A percentile compares a stretch with the other conserved stretches of the same genome.
These are phyloP conservation scores for Sugiyamaella smithiae DNA, from an alignment of 805 yeast genomes.

Conservation along the genomic window DNA sequence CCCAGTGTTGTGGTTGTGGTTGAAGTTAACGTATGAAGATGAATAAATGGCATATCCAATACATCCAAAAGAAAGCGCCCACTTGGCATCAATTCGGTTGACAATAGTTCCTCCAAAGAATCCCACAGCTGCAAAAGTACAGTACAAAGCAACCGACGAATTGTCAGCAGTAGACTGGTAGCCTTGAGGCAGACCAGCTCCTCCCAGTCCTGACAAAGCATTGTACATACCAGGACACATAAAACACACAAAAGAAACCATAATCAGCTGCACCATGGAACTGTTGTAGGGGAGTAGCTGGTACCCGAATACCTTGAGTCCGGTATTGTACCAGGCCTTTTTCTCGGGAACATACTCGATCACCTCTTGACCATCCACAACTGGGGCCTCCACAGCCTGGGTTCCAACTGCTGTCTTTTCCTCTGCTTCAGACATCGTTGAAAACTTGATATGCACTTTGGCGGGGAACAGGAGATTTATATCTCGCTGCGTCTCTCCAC, in stretches of 20 bases:
- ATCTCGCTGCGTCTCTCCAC: background rate
- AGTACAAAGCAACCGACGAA: conserved; percentile 47
- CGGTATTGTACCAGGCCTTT: conserved; percentile 27
- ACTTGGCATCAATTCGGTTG: conserved; percentile 48
- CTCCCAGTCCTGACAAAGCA: conserved; percentile 19
- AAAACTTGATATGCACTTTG: background rate
- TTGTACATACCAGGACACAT: conserved; percentile 46
- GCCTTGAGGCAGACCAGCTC: conserved; percentile 14
- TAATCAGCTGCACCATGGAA: conserved; percentile 42
- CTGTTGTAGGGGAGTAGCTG: conserved; percentile 40
- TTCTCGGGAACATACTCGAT: background rate
- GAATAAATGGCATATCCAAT: conserved; percentile 47
- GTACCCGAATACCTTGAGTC: conserved; percentile 24
- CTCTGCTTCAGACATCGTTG: background rate
- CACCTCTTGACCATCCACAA: background rate
- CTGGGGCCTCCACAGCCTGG: background rate
- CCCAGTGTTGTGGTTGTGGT: conserved; percentile 46
- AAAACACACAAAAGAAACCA: conserved; percentile 46
- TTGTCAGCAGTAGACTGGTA: conserved; percentile 33
- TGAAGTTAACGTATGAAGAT: conserved; percentile 43
- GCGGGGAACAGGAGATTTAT: background rate
- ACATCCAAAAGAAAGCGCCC: conserved; percentile 44
- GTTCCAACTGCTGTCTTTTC: background rate
- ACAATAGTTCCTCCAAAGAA: conserved; percentile 52
- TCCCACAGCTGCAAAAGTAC: conserved; percentile 56